A percentile compares a stretch with the other conserved stretches of the same genome.
Evolutionary conservation across 495 filamentous ascomycete species (phyloP).

Genomic region (Venustampulla echinocandica): DNA sequence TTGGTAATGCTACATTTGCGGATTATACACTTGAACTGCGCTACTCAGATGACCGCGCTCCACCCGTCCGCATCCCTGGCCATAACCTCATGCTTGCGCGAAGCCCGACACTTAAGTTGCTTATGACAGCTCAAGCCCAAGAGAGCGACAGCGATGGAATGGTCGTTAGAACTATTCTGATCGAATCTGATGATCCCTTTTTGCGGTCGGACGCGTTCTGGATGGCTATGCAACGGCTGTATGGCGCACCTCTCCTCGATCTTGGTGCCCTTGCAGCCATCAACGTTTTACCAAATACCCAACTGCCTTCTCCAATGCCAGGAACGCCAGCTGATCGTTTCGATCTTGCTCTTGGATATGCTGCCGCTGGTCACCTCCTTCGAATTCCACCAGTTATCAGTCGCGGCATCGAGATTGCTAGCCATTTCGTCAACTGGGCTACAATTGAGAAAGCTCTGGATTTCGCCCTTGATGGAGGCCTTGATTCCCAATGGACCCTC

Average conservation of each 20-base stretch:
- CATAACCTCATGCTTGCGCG: conserved; percentile 46
- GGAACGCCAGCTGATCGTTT: conserved; percentile 33
- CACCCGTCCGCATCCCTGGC: conserved; percentile 33
- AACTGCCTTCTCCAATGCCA: conserved; percentile 13
- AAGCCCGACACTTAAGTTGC: conserved; percentile 35
- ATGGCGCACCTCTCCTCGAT: conserved; percentile 35
- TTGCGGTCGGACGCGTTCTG: conserved; percentile 39
- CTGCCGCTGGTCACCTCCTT: conserved; percentile 42
- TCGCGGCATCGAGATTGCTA: conserved; percentile 38
- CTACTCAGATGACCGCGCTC: conserved; percentile 29
- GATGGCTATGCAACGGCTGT: conserved; percentile 39
- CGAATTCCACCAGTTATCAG: conserved; percentile 33
- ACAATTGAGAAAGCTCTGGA: conserved; percentile 43
- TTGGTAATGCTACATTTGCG: conserved; percentile 32
- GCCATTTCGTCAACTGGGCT: conserved; percentile 39
- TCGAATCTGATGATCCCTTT: conserved; percentile 39
- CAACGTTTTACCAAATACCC: conserved; percentile 8
- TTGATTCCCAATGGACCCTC: conserved; percentile 26
- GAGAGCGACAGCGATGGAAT: conserved; percentile 17
- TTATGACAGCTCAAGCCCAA: conserved; percentile 22
- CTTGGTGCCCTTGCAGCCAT: conserved; percentile 16
- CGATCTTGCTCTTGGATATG: conserved; percentile 41
- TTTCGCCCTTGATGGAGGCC: conserved; percentile 30
- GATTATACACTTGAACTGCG: conserved; percentile 43
- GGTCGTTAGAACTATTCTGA: conserved; percentile 26